phyloP scores from a whole-genome alignment of 441 rosid genomes.

The Biscutella auriculata region DNA sequence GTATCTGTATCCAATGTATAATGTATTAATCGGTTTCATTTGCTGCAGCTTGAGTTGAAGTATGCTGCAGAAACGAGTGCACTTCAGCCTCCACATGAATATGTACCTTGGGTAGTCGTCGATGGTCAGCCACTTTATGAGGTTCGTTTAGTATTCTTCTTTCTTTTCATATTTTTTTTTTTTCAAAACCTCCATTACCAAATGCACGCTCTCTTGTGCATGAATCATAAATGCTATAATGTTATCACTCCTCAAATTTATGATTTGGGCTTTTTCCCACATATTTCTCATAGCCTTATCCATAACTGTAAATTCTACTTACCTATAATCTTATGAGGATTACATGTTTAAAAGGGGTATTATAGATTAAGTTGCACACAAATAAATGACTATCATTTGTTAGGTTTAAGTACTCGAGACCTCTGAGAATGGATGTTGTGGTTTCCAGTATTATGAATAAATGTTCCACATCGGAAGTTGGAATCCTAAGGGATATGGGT shows the following conservation, averaged over 20 bases:
- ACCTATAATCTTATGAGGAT: neutral
- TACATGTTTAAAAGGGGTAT: neutral
- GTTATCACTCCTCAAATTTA: neutral
- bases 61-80: conserved; percentile 75
- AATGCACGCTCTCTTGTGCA: neutral
- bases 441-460: no score
- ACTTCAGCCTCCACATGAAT: conserved; percentile 69
- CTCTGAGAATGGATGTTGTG: neutral
- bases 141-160: conserved; percentile 30
- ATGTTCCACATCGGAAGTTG: no score
- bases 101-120: conserved; percentile 93
- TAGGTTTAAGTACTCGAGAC: no score
- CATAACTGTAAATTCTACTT: neutral
- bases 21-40: neutral
- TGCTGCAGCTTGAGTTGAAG: conserved; percentile 62
- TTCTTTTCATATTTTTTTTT: no score
- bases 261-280: neutral
- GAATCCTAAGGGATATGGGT: no score
- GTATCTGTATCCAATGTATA: neutral
- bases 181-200: neutral
- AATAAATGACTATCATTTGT: no score
- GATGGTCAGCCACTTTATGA: conserved; percentile 85
- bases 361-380: neutral
- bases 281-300: neutral
- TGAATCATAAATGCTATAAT: neutral